phyloP scores from a whole-genome alignment of 2,329 filamentous ascomycete species.

The Chaetomiaceae sp. region DNA sequence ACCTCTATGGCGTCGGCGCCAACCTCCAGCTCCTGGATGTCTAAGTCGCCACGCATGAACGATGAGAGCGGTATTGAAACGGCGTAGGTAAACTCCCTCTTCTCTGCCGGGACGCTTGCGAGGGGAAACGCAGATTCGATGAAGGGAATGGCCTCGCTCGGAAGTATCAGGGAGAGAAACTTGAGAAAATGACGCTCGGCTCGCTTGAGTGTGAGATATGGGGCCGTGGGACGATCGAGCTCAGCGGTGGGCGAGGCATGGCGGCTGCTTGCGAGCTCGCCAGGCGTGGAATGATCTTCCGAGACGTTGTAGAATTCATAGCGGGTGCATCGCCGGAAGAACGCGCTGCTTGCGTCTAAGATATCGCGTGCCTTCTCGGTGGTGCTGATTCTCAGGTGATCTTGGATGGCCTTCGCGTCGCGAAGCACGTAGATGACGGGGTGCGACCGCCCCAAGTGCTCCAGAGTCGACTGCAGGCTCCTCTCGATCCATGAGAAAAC shows the following conservation, averaged over 20 bases:
- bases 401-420: constrained; percentile 57
- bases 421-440: constrained; percentile 66
- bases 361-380: constrained; percentile 52
- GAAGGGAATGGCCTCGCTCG: constrained; percentile 48
- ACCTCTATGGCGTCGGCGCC: constrained; percentile 63
- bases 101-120: constrained; percentile 53
- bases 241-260: constrained; percentile 26
- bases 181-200: constrained; percentile 64
- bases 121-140: constrained; percentile 61
- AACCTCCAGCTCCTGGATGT: constrained; percentile 60
- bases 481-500: constrained; percentile 68
- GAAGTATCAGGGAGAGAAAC: constrained; percentile 57
- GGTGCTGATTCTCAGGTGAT: constrained; percentile 53
- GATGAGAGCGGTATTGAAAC: constrained; percentile 55
- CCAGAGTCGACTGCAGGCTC: constrained; percentile 52
- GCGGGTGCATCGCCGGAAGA: constrained; percentile 63
- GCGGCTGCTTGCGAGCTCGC: constrained; percentile 14
- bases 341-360: constrained; percentile 48
- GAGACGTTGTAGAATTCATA: constrained; percentile 73
- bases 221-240: constrained; percentile 40
- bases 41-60: constrained; percentile 46
- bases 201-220: constrained; percentile 61
- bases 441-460: constrained; percentile 56
- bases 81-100: constrained; percentile 60
- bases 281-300: constrained; percentile 39